These are phyloP conservation scores for Arthromyces matolae DNA, from an alignment of 768 basidiomycete genomes.

Conservation along the genomic window DNA sequence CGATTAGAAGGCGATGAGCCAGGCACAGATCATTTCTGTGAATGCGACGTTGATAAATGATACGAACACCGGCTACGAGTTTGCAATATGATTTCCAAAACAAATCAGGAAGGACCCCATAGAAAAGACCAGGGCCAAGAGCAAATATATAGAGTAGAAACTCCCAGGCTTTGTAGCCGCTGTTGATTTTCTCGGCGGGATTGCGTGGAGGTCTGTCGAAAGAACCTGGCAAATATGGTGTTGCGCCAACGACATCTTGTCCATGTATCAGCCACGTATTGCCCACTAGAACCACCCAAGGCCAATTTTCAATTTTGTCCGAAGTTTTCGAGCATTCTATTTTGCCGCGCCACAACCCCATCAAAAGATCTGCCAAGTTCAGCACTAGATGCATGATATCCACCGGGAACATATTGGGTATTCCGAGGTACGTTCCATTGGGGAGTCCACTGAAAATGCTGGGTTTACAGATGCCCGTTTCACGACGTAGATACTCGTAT, in stretches of 20 bases:
- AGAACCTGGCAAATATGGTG: constrained; percentile 33
- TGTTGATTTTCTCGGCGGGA: constrained; percentile 35
- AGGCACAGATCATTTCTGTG: neutral
- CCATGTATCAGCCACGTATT: constrained; percentile 34
- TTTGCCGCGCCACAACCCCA: constrained; percentile 31
- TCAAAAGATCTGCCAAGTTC: constrained; percentile 35
- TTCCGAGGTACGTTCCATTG: constrained; percentile 14
- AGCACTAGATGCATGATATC: constrained; percentile 40
- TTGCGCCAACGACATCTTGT: constrained; percentile 23
- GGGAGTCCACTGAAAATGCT: constrained; percentile 31
- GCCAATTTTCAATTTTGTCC: constrained; percentile 20
- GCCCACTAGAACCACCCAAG: constrained; percentile 27
- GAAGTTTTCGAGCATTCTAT: constrained; percentile 16
- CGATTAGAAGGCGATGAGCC: constrained; percentile 14
- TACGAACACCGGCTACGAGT: constrained; percentile 3
- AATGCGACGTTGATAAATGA: constrained; percentile 8
- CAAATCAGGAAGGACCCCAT: neutral
- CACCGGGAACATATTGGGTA: constrained; percentile 28
- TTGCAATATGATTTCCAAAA: constrained; percentile 7
- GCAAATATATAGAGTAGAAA: constrained; percentile 10
- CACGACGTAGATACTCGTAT: constrained; percentile 13
- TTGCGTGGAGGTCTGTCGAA: constrained; percentile 41
- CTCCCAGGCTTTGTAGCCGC: constrained; percentile 27
- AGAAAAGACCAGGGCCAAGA: constrained; percentile 11
- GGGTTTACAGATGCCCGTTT: constrained; percentile 35